Base-by-base conservation (phyloP, 2,329 filamentous ascomycete species). In the Byssochlamys sp. region DNA sequence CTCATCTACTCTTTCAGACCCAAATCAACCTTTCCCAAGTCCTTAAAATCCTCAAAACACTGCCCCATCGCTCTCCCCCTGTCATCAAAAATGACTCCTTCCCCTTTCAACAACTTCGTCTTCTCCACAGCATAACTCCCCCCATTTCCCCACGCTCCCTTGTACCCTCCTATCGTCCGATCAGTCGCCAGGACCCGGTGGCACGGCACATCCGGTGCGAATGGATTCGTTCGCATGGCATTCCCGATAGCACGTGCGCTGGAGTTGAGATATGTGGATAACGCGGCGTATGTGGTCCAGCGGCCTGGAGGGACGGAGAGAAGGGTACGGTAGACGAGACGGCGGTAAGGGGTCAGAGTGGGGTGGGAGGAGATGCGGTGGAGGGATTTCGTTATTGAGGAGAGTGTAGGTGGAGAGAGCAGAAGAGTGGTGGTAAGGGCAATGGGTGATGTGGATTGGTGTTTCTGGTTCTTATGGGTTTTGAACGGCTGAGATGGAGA, bases 191-290 rank as follows among this genome's bases (percentile, higher is more conserved):
- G 82, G 25, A 92, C 87, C 9, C 90, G 81, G 72, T 95, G 90
- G 64, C 90, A 95, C 1, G 90, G 90, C 3, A 92, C 87, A 33
- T 83, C 80, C 0, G 90, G 90, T 12, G 90, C 90, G 66, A 92
- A 95, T 0, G 90, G 90, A 69, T 95, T 95, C 35, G 74, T 77
- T 19, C 87, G 81, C 67, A 95, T 78, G 1, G 89, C 89, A 59
- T 88, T 90, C 14, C 89, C 89, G 4, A 94, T 83, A 0, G 89
- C 89, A 49, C 89, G 80, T 1, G 89, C 87, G 2, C 87, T 89
- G 25, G 88, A 90, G 10, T 77, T 71, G 14, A 92, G 79, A 58
- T 87, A 81, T 7, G 78, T 78, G 0, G 90, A 84, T 55, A 95
- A 77, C 1, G 86, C 78, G 2, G 82, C 86, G 73, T 96, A 95